Evolutionary conservation across 176 grass and related monocot genomes (phyloP), one percentile per base, ranked within the genome.

Genomic region (Oryza officinalis): DNA sequence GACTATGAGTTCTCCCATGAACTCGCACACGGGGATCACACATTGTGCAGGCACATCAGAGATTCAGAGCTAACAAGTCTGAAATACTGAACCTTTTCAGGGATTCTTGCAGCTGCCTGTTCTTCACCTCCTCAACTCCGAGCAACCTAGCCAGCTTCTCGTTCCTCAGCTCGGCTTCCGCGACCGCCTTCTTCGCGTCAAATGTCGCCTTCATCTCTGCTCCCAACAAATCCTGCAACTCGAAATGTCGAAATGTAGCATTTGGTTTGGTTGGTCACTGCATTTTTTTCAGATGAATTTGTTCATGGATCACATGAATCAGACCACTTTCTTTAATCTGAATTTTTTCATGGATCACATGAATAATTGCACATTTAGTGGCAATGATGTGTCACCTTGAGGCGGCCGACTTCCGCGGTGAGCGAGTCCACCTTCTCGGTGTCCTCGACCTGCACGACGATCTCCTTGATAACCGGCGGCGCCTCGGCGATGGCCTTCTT

Each of bases 121-220:
- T 84, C 81, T 86, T 93, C 31, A 67, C 68, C 64, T 87, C 88
- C 67, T 80, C 78, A 12, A 90, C 85, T 76, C 88, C 85, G 69
- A 90, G 76, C 52, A 84, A 23, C 73, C 82, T 79, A 10, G 82
- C 91, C 27, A 85, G 38, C 37, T 85, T 87, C 22, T 90, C 86
- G 69, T 82, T 85, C 75, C 77, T 85, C 66, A 85, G 22, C 75
- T 93, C 85, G 22, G 83, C 79, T 81, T 85, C 86, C 12, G 82
- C 5, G 18, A 85, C 44, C 28, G 69, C 50, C 64, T 90, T 90
- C 63, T 90, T 90, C 1, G 41, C 5, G 2, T 83, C 47, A 80
- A 85, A 52, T 2, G 78, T 82, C 33, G 67, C 78, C 52, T 75
- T 77, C 72, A 78, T 90, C 85, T 93, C 88, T 71, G 72, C 78